Evolutionary conservation across 768 basidiomycete genomes (phyloP).

Genomic region (Tylopilus felleus): DNA sequence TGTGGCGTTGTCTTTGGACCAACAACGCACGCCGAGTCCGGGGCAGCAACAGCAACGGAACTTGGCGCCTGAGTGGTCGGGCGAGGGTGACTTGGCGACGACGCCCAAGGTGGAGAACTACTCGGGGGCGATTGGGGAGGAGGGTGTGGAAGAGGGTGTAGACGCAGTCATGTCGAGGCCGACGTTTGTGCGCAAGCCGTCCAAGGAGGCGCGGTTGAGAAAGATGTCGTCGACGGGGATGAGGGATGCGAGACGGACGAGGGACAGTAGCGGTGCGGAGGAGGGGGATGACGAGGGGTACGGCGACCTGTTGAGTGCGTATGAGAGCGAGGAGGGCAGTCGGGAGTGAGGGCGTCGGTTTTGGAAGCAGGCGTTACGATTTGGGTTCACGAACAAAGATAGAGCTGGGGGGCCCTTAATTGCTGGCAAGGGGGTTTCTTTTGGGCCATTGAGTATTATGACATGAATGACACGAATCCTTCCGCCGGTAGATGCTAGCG

Average conservation of each 20-base stretch:
- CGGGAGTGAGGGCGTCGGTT: slow-evolving; percentile 22
- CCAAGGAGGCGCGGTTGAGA: slow-evolving; percentile 34
- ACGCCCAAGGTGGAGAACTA: slow-evolving; percentile 61
- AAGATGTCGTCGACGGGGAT: slow-evolving; percentile 45
- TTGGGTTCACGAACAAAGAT: too few relatives aligned
- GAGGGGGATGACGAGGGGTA: slow-evolving; percentile 78
- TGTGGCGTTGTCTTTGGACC: neutral
- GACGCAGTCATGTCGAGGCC: slow-evolving; percentile 23
- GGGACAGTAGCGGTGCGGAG: slow-evolving; percentile 60
- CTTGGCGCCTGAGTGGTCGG: slow-evolving; percentile 52
- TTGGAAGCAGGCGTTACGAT: too few relatives aligned
- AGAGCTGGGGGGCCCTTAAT: neutral
- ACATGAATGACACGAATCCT: neutral
- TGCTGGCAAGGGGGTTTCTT: neutral
- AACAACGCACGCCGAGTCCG: slow-evolving; percentile 40
- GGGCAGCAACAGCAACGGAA: slow-evolving; percentile 37
- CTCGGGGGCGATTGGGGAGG: slow-evolving; percentile 25
- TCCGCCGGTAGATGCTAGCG: too few relatives aligned
- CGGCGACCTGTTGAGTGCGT: slow-evolving; percentile 74
- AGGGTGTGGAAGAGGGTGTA: neutral
- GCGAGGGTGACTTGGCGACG: slow-evolving; percentile 45
- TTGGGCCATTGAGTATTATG: neutral
- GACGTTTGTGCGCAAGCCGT: slow-evolving; percentile 27
- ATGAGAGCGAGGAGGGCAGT: slow-evolving; percentile 68
- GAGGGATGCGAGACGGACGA: slow-evolving; percentile 36